Evolutionary conservation across 768 basidiomycete species (phyloP), one percentile per base, ranked within the genome.

Genomic region (Naganishia vaughanmartiniae): DNA sequence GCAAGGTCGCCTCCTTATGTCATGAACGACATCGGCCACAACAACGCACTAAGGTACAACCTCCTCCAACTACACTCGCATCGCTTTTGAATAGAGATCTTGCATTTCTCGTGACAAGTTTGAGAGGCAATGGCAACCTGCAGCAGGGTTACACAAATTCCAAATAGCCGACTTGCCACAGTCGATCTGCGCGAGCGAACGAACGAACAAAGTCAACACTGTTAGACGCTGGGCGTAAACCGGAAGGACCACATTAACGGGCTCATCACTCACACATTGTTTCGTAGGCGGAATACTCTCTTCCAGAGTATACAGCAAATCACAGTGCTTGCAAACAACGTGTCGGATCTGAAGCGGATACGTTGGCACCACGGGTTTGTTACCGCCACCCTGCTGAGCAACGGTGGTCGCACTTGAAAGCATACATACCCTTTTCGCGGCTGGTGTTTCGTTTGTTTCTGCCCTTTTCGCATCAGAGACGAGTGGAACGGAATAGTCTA

Each of bases 301-400:
- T n/a, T 63, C 60, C 60, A 63, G 17, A 1, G 60, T 63, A 42
- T 42, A 63, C 36, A 63, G 42, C 19, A 42, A 10, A 28, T 63
- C 60, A 45, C 60, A 63, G 24, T 42, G 39, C 21, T 26, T 42
- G 46, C 60, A 63, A 7, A 63, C 39, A 17, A 63, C 36, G 15
- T 63, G 60, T 51, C 48, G 48, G 14, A 51, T 26, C 48, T 51
- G 48, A 21, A 12, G n/a, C 4, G 48, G 48, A 51, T n/a, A 51
- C 48, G 4, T n/a, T n/a, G 17, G 48, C 4, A 51, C 48, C 4
- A 51, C 48, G 19, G 21, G 21, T 26, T 51, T 51, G n/a, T n/a
- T n/a, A n/a, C n/a, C n/a, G n/a, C n/a, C n/a, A 42, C 42, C 42
- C 6, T 14, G 21, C 48, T 21, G n/a, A 12, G 21, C 24, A 21